These are phyloP conservation scores for Diphasiastrum complanatum DNA, from an alignment of 83 land plant genomes.

Conservation along the genomic window DNA sequence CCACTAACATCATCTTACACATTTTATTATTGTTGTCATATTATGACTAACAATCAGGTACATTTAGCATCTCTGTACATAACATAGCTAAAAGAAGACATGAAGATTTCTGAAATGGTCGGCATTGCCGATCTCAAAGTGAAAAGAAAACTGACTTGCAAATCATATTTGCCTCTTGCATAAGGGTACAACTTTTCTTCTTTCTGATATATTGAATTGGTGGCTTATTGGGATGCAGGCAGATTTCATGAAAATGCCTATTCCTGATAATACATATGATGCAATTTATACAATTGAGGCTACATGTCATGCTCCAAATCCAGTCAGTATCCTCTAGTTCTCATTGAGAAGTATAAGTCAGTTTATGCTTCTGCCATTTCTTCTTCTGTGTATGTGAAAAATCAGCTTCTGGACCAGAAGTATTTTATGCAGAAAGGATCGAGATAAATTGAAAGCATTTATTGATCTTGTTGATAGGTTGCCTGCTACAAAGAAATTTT, in stretches of 20 bases:
- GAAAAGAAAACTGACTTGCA: not conserved
- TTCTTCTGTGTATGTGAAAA: not conserved
- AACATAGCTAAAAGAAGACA: not conserved
- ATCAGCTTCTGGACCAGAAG: not conserved
- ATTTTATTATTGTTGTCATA: no score
- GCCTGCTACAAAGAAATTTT: conserved; percentile 86
- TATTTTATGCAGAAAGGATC: not conserved
- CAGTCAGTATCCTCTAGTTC: conserved; percentile 35
- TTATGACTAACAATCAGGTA: no score
- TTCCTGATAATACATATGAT: conserved; percentile 72
- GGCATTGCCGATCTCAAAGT: not conserved
- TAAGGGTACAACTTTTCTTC: not conserved
- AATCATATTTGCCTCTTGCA: not conserved
- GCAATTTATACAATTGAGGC: conserved; percentile 99
- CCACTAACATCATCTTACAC: no score
- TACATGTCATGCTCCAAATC: conserved; percentile 98
- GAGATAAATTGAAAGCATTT: not conserved
- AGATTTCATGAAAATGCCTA: conserved; percentile 98
- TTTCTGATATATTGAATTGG: conserved; percentile 10
- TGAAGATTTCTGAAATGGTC: not conserved
- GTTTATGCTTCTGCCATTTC: not conserved
- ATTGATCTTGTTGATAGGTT: conserved; percentile 37
- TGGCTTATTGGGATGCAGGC: conserved; percentile 47
- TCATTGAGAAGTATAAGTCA: no score
- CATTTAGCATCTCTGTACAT: not conserved